phyloP scores from a whole-genome alignment of 805 yeast genomes.

The Ascoidea asiatica region DNA sequence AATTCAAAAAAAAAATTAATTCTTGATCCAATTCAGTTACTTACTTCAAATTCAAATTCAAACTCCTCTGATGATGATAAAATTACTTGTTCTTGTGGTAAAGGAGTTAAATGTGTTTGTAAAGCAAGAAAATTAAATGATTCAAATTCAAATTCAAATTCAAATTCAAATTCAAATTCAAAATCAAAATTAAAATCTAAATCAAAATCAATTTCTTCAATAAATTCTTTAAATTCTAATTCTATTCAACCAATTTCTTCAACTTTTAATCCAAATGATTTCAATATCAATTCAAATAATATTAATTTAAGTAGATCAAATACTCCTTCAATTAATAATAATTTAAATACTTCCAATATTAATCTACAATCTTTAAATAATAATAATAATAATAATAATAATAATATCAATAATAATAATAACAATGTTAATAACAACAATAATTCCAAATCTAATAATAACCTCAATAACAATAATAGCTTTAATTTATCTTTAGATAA shows the following conservation, averaged over 20 bases:
- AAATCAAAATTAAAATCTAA: too few relatives aligned
- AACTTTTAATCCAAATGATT: neutral
- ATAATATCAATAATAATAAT: constrained; percentile 1
- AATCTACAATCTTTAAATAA: neutral
- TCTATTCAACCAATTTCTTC: too few relatives aligned
- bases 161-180: neutral
- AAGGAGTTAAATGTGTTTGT: constrained; percentile 6
- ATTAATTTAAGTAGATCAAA: too few relatives aligned
- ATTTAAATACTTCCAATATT: neutral
- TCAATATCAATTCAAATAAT: neutral
- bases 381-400: neutral
- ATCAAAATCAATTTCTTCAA: neutral
- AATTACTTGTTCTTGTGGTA: neutral
- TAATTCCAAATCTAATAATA: constrained; percentile 1
- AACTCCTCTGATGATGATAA: neutral
- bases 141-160: neutral
- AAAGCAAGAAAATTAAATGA: constrained; percentile 3
- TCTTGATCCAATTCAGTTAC: constrained; percentile 13
- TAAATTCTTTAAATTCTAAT: neutral
- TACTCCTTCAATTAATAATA: neutral
- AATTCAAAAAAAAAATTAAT: constrained; percentile 33
- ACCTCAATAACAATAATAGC: neutral
- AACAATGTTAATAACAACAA: neutral
- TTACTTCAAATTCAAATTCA: neutral
- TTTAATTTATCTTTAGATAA: too few relatives aligned